Evolutionary conservation across 2,329 filamentous ascomycete species (phyloP).

Genomic region (Cytospora piceicola): DNA sequence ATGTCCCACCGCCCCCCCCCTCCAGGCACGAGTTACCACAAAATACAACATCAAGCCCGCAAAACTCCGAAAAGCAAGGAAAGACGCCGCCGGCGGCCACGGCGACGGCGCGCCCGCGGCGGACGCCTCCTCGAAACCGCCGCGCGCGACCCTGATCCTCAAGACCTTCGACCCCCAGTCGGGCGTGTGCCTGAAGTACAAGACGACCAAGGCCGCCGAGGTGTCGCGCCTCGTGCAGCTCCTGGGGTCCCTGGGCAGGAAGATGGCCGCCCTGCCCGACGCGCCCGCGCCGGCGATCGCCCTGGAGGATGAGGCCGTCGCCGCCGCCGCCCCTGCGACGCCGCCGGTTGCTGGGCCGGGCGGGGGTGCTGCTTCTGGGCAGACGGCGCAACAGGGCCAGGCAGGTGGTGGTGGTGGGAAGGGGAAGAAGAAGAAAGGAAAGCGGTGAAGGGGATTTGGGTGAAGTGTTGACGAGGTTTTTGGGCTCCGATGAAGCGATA

Average conservation of each 20-base stretch:
- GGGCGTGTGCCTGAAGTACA: conserved; percentile 86
- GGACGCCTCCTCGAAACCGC: conserved; percentile 45
- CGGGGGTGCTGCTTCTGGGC: conserved; percentile 28
- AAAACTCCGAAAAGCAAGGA: conserved; percentile 37
- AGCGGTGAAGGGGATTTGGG: conserved; percentile 51
- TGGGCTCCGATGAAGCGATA: neutral
- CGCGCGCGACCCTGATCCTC: conserved; percentile 73
- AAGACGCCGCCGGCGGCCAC: conserved; percentile 34
- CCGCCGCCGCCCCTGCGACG: conserved; percentile 19
- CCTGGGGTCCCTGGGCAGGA: conserved; percentile 74
- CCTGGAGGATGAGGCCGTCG: conserved; percentile 42
- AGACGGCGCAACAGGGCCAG: conserved; percentile 36
- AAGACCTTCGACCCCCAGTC: conserved; percentile 87
- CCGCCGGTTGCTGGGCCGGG: conserved; percentile 21
- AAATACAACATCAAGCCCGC: conserved; percentile 76
- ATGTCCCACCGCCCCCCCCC: conserved; percentile 20
- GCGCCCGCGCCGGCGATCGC: conserved; percentile 34
- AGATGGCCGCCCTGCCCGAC: conserved; percentile 62
- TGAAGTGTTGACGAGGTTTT: neutral
- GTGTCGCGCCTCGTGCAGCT: conserved; percentile 80
- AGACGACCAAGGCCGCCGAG: conserved; percentile 87
- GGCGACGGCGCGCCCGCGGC: conserved; percentile 38
- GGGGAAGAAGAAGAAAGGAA: conserved; percentile 75
- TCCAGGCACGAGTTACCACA: conserved; percentile 85
- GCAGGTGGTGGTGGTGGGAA: conserved; percentile 48